These are phyloP conservation scores for Alternaria panax DNA, from an alignment of 2,329 filamentous ascomycete species.

Conservation along the genomic window DNA sequence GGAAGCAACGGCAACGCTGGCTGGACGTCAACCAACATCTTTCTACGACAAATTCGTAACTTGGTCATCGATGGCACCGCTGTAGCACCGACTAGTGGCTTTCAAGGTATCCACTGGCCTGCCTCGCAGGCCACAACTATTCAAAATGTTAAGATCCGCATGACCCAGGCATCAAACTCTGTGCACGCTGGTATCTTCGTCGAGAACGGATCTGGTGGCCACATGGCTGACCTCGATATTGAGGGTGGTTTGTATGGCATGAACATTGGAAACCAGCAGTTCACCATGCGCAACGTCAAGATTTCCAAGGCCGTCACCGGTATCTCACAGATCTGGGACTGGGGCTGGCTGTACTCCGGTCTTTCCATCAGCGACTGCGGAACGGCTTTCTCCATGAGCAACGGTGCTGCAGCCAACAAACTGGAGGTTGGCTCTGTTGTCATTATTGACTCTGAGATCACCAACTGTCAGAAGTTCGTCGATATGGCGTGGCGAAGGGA, in stretches of 20 bases:
- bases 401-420: conserved; percentile 35
- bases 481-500: conserved; percentile 50
- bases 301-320: conserved; percentile 62
- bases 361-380: conserved; percentile 62
- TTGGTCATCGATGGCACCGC: conserved; percentile 66
- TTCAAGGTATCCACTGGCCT: conserved; percentile 59
- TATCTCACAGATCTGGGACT: conserved; percentile 67
- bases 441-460: conserved; percentile 64
- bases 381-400: conserved; percentile 62
- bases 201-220: conserved; percentile 56
- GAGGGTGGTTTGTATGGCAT: conserved; percentile 54
- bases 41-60: conserved; percentile 71
- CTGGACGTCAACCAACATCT: conserved; percentile 66
- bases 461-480: conserved; percentile 60
- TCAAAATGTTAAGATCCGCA: conserved; percentile 56
- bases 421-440: conserved; percentile 62
- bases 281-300: conserved; percentile 65
- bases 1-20: conserved; percentile 50
- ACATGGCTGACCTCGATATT: conserved; percentile 57
- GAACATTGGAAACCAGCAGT: conserved; percentile 60
- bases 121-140: conserved; percentile 57
- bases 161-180: conserved; percentile 53
- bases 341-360: conserved; percentile 65
- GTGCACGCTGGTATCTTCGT: conserved; percentile 59
- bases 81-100: conserved; percentile 54